Evolutionary conservation across 305 asterid genomes (phyloP).

Genomic region (Fraxinus sp.): DNA sequence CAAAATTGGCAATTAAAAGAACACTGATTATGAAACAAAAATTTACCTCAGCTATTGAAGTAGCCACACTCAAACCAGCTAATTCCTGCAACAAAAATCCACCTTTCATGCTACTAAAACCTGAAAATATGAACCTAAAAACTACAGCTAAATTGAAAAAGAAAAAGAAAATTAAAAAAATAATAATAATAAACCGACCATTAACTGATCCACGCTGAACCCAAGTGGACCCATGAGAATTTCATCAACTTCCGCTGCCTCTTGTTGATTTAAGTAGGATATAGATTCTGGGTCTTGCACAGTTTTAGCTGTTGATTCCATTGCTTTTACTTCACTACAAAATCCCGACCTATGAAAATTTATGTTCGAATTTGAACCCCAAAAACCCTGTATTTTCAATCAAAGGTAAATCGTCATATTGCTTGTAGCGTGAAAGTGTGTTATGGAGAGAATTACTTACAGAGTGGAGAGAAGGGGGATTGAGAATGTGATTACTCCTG

Average conservation of each 20-base stretch:
- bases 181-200: slow-evolving; percentile 39
- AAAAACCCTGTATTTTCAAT: slow-evolving; percentile 33
- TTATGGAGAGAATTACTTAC: slow-evolving; percentile 12
- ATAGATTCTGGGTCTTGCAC: slow-evolving; percentile 49
- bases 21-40: not conserved
- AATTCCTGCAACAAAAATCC: slow-evolving; percentile 59
- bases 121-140: slow-evolving; percentile 5
- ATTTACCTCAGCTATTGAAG: slow-evolving; percentile 83
- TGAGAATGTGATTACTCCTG: slow-evolving; percentile 24
- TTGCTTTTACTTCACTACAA: slow-evolving; percentile 36
- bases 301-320: slow-evolving; percentile 54
- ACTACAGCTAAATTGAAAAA: not conserved
- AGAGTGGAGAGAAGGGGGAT: slow-evolving; percentile 14
- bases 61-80: slow-evolving; percentile 97
- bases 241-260: slow-evolving; percentile 86
- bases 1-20: not conserved
- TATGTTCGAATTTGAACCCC: slow-evolving; percentile 33
- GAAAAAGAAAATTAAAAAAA: not conserved
- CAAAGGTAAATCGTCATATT: slow-evolving; percentile 21
- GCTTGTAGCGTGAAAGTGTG: not conserved
- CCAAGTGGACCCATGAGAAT: slow-evolving; percentile 93
- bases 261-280: slow-evolving; percentile 65
- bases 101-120: slow-evolving; percentile 17
- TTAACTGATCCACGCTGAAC: slow-evolving; percentile 91
- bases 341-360: slow-evolving; percentile 39